Percentiles rank a stretch among this genome's conserved stretches.
These are phyloP conservation scores for Trichoderma orchidacearum DNA, from an alignment of 495 filamentous ascomycete genomes.

Conservation along the genomic window DNA sequence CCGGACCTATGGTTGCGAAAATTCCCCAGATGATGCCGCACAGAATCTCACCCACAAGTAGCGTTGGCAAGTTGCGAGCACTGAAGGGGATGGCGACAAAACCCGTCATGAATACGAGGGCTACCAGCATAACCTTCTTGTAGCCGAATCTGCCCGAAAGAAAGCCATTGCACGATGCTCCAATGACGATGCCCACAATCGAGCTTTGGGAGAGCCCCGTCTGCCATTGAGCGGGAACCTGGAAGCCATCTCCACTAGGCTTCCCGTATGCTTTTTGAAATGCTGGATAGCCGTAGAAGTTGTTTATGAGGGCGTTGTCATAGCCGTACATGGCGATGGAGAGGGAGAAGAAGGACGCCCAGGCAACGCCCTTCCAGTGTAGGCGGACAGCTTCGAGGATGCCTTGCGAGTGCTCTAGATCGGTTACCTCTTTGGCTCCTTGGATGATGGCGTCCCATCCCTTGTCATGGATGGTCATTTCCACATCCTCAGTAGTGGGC, in stretches of 20 bases:
- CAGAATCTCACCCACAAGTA: constrained; percentile 53
- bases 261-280: constrained; percentile 19
- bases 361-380: constrained; percentile 28
- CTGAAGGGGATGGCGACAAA: constrained; percentile 44
- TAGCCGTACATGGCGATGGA: constrained; percentile 5
- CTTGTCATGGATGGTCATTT: not conserved
- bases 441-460: not conserved
- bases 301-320: constrained; percentile 16
- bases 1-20: constrained; percentile 24
- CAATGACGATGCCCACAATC: constrained; percentile 27
- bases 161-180: constrained; percentile 31
- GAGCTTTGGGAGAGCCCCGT: constrained; percentile 20
- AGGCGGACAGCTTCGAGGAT: constrained; percentile 21
- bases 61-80: constrained; percentile 38
- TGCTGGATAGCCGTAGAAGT: constrained; percentile 17
- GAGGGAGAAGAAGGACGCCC: constrained; percentile 30
- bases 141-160: constrained; percentile 33
- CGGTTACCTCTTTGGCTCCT: not conserved
- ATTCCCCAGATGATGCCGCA: constrained; percentile 53
- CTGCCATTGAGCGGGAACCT: constrained; percentile 37
- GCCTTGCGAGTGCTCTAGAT: not conserved
- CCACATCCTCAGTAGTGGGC: too few species aligned
- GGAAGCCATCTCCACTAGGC: constrained; percentile 22
- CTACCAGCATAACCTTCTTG: constrained; percentile 24
- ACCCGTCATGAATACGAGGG: constrained; percentile 26